Base-by-base conservation (phyloP, 2,329 filamentous ascomycete species). In the Trichoderma gracile region DNA sequence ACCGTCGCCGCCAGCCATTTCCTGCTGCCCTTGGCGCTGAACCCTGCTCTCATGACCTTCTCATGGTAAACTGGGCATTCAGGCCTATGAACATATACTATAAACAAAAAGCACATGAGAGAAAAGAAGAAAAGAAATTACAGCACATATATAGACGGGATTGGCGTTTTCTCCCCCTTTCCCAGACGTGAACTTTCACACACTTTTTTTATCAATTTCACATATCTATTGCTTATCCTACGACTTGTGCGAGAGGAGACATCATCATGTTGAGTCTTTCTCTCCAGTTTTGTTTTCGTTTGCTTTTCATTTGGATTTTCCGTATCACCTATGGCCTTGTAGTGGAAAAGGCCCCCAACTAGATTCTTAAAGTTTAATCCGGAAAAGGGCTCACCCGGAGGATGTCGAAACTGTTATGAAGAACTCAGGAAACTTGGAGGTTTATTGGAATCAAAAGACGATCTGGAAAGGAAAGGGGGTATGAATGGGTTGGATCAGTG, bases 11-110 rank as follows among this genome's bases (percentile, higher is more conserved):
- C 79, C 1, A 89, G 85, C 64, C 90, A 93, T 76, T 81, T 92
- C 64, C 77, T 93, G 56, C 75, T 93, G 67, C 90, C 90, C 1
- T 81, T 93, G 65, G 89, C 86, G 4, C 78, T 93, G 55, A 93
- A 93, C 75, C 90, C 89, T n/a, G 89, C 89, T 21, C 79, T 92
- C 70, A 92, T 92, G 89, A 90, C 87, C 0, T 92, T 92, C 75
- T 90, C 88, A 10, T 92, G 88, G 86, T 92, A 84, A 73, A 67
- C 33, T 43, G 19, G 27, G 30, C n/a, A n/a, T n/a, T 9, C 8
- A 10, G 8, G 30, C 30, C 30, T 33, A 33, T n/a, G 25, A 4
- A n/a, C n/a, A 38, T 42, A 59, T 30, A 45, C 21, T 17, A 38
- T 12, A n/a, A n/a, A 64, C 2, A 42, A n/a, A 42, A 38, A 52